phyloP scores from a whole-genome alignment of 1,284 basidiomycete genomes.

The Moesziomyces antarcticus region DNA sequence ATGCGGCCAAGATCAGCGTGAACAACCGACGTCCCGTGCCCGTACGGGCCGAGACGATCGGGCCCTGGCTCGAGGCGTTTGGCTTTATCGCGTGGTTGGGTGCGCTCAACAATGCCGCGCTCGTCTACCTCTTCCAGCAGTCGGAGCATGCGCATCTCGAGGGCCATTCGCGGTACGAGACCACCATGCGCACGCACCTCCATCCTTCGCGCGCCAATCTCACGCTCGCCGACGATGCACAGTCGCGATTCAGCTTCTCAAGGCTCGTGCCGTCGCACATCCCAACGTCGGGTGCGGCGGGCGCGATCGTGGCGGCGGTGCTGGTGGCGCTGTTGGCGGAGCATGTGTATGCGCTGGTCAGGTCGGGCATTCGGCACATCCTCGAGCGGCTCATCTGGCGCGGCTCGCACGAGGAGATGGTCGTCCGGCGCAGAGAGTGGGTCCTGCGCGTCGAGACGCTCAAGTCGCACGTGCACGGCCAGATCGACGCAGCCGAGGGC shows the following conservation, averaged over 20 bases:
- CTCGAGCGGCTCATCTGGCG: conserved; percentile 61
- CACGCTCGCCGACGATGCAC: conserved; percentile 4
- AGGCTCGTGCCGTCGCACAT: conserved; percentile 43
- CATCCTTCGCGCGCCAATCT: conserved; percentile 16
- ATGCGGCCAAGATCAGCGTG: conserved; percentile 92
- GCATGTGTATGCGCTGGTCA: conserved; percentile 58
- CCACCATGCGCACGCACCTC: conserved; percentile 52
- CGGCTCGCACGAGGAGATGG: conserved; percentile 55
- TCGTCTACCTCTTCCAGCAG: conserved; percentile 61
- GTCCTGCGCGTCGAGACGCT: conserved; percentile 44
- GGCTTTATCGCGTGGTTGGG: conserved; percentile 55
- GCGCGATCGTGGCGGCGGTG: conserved; percentile 55
- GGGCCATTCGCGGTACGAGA: conserved; percentile 50
- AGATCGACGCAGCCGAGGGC: conserved; percentile 4
- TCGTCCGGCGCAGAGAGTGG: conserved; percentile 59
- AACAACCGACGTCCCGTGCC: conserved; percentile 88
- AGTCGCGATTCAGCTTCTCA: conserved; percentile 44
- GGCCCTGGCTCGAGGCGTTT: conserved; percentile 90
- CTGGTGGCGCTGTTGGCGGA: conserved; percentile 63
- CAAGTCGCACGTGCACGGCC: conserved; percentile 15
- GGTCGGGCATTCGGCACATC: conserved; percentile 49
- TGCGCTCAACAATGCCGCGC: conserved; percentile 55
- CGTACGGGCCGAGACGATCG: conserved; percentile 85
- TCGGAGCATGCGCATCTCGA: conserved; percentile 22
- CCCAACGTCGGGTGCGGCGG: conserved; percentile 35